Evolutionary conservation across 2,329 filamentous ascomycete genomes (phyloP), one percentile per base, ranked within the genome.

Genomic region (Paramyrothecium roridum): DNA sequence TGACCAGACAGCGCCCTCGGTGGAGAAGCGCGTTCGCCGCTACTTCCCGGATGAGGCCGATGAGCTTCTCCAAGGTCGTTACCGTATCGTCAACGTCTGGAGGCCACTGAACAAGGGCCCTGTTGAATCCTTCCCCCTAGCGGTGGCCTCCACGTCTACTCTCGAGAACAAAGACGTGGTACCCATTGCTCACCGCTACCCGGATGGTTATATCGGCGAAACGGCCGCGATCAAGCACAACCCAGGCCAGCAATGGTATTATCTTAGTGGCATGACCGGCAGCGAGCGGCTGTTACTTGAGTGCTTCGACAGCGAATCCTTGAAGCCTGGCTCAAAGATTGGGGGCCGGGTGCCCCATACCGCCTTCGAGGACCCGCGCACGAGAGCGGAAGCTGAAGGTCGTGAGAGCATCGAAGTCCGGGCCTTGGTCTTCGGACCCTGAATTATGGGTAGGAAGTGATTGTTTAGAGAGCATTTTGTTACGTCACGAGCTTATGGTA

Each of bases 371-470:
- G 89, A 96, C 68, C 87, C 89, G 2, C 77, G 87, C 57, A 91
- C 89, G 1, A 82, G 85, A 3, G 74, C 79, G 19, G 88, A 87
- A 48, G 90, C 89, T 4, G 84, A 86, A 59, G 83, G 82, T 0
- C 81, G 92, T 61, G 90, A 96, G 77, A 96, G 91, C 68, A 96
- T 97, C 68, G 93, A 97, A 72, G 89, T 96, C 17, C 81, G 93
- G 63, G 86, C 90, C 37, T 77, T 96, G 70, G 89, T 96, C 0
- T 96, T 96, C 79, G 89, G 88, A 1, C 76, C 79, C 16, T 82
- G 59, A 74, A 19, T 21, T 12, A 20, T 22, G 8, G n/a, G 46
- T 13, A 13, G 13, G 33, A 8, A 43, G 12, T 19, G 37, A 8
- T 43, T 43, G 37, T 43, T 43, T 43, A 7, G 26, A 30, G 26